A percentile compares a stretch with the other conserved stretches of the same genome.
phyloP scores from a whole-genome alignment of 495 filamentous ascomycete genomes.

The Daldinia concentrica region DNA sequence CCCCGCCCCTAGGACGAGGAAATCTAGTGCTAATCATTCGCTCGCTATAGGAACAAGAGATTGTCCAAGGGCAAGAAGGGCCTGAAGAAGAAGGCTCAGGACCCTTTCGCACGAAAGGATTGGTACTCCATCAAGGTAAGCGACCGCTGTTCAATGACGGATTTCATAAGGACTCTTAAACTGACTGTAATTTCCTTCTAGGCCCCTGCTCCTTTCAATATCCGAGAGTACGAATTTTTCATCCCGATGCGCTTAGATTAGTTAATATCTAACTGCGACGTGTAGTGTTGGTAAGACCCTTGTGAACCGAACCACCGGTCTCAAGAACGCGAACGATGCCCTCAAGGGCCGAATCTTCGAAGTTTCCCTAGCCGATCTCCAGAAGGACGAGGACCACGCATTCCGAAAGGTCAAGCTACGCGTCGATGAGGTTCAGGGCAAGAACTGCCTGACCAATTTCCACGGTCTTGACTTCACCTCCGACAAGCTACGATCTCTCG shows the following conservation, averaged over 20 bases:
- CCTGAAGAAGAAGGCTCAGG: conserved; percentile 98
- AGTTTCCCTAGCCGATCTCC: conserved; percentile 97
- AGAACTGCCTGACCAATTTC: conserved; percentile 99
- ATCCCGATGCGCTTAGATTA: not conserved
- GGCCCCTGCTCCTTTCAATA: conserved; percentile 95
- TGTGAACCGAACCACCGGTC: conserved; percentile 97
- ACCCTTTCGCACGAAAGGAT: conserved; percentile 98
- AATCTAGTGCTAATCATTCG: conserved; percentile 58
- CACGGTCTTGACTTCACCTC: conserved; percentile 99
- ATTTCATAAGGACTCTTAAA: conserved; percentile 17
- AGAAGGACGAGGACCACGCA: conserved; percentile 99
- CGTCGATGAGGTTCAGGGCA: conserved; percentile 98
- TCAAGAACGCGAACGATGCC: conserved; percentile 99
- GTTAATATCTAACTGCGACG: conserved; percentile 46
- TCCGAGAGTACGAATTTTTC: conserved; percentile 82
- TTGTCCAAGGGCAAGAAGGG: conserved; percentile 99
- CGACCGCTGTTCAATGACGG: conserved; percentile 9
- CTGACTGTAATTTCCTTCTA: conserved; percentile 49
- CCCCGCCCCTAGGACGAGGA: conserved; percentile 23
- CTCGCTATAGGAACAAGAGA: conserved; percentile 92
- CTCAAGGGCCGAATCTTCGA: conserved; percentile 99
- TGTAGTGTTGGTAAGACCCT: conserved; percentile 96
- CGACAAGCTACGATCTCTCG: conserved; percentile 97
- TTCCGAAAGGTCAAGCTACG: conserved; percentile 99
- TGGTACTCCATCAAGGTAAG: conserved; percentile 97